Evolutionary conservation across 805 yeast genomes (phyloP).

Genomic region (Cyberlindnera mycetangii): DNA sequence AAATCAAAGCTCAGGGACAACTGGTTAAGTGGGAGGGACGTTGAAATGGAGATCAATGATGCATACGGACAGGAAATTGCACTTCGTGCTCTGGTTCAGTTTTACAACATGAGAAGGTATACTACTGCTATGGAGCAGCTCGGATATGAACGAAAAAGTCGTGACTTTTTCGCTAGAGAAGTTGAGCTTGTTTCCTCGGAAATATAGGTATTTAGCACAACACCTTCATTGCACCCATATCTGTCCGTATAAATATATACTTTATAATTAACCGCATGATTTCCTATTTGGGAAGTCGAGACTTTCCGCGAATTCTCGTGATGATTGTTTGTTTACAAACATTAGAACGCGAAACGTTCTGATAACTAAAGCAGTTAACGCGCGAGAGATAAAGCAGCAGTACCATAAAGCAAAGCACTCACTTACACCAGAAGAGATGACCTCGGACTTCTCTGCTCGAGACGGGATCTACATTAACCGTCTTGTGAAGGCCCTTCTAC

Average conservation of each 20-base stretch:
- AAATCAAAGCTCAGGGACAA: conserved; percentile 72
- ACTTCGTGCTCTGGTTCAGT: conserved; percentile 71
- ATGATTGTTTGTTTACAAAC: conserved; percentile 12
- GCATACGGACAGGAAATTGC: conserved; percentile 87
- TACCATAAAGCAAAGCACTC: too few species aligned
- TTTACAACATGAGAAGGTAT: conserved; percentile 65
- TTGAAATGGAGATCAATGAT: conserved; percentile 68
- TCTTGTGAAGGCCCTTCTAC: conserved; percentile 18
- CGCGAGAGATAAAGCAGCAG: too few species aligned
- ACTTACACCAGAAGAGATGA: too few species aligned
- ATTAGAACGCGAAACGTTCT: not conserved
- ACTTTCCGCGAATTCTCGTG: conserved; percentile 1
- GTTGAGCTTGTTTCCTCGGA: conserved; percentile 29
- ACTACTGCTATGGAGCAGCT: conserved; percentile 47
- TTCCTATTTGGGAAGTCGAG: conserved; percentile 8
- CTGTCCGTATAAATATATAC: not conserved
- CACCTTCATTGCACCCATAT: not conserved
- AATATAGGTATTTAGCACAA: not conserved
- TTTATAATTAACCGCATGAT: not conserved
- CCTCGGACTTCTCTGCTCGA: conserved; percentile 1
- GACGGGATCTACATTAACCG: conserved; percentile 19
- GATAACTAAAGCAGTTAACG: too few species aligned
- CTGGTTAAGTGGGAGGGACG: conserved; percentile 84
- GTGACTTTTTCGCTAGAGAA: conserved; percentile 42
- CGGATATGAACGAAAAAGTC: conserved; percentile 47